Evolutionary conservation across 495 filamentous ascomycete species (phyloP), one percentile per base, ranked within the genome.

Genomic region (Penicillium malachiteum): DNA sequence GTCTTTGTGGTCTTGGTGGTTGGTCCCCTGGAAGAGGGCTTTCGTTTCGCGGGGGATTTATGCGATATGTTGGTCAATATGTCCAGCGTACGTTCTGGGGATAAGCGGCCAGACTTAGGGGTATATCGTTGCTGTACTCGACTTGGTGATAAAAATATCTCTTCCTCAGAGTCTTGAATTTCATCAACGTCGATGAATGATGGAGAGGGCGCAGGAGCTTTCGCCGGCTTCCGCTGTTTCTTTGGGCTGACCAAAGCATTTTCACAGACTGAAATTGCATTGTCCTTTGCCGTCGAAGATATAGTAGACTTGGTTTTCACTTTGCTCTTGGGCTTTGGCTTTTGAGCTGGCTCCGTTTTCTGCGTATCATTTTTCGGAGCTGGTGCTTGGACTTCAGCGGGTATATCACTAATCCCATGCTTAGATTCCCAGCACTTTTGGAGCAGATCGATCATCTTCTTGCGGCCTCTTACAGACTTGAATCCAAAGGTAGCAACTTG

Each of bases 401-500:
- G n/a, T 13, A 33, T 57, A 32, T 14, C 21, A 11, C 21, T 40
- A 47, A 43, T 62, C 8, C 65, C 65, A 48, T 74, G 61, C 48
- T 78, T 75, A 33, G 76, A 77, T 52, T 80, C 68, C 89, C 90
- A 95, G 64, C 90, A 94, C 62, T 83, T 82, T 49, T 89, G 73
- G 5, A 94, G 71, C 11, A 91, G 64, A 11, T 82, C 72, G 33
- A 94, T 86, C 88, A 90, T 91, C 10, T 82, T 80, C 50, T 81
- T 74, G 14, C 90, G 81, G 49, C 76, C 83, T 63, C 84, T 90
- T 0, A 92, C 73, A 1, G 86, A 73, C 64, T 94, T 95, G 71
- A 94, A 91, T 0, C 86, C 87, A 62, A 85, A 91, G 0, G 76
- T 74, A 4, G 78, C 62, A 37, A 93, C 67, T 57, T 86, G 81